Evolutionary conservation across 164 flowering plant genomes (phyloP).

Genomic region (Amborella trichopoda): DNA sequence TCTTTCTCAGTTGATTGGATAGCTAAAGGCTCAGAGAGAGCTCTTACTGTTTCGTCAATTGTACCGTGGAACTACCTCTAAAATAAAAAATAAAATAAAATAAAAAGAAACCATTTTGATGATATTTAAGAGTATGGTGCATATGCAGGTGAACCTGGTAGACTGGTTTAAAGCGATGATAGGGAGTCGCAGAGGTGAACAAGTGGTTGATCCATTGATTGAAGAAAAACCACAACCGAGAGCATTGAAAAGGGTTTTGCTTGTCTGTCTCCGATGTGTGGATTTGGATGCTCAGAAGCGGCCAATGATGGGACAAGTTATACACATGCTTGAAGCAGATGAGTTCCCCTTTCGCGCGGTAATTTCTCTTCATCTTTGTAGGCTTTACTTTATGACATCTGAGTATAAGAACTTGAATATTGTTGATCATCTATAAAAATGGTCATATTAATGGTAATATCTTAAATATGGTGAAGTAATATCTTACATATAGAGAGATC

Average conservation of each 20-base stretch:
- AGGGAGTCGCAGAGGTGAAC: constrained; percentile 53
- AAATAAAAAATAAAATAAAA: too few relatives aligned
- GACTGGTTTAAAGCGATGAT: constrained; percentile 87
- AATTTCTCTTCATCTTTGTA: constrained; percentile 12
- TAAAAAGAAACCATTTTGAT: too few relatives aligned
- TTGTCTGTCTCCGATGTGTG: constrained; percentile 72
- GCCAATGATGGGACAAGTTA: constrained; percentile 89
- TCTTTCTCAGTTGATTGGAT: not conserved
- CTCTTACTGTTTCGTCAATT: not conserved
- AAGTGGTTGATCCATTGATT: constrained; percentile 64
- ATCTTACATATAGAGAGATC: too few relatives aligned
- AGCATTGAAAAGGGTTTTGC: constrained; percentile 61
- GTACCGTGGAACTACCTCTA: too few relatives aligned
- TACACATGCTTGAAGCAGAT: constrained; percentile 86
- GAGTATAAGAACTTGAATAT: too few relatives aligned
- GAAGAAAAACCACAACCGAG: constrained; percentile 62
- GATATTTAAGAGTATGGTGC: too few relatives aligned
- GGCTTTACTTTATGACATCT: too few relatives aligned
- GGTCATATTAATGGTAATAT: too few relatives aligned
- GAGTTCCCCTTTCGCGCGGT: constrained; percentile 74
- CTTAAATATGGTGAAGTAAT: too few relatives aligned
- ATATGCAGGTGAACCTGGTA: constrained; percentile 65
- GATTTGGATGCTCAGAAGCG: constrained; percentile 75
- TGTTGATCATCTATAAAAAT: too few relatives aligned
- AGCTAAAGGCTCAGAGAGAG: not conserved